phyloP scores from a whole-genome alignment of 169 alveolate genomes.

The Plasmodium ovale region DNA sequence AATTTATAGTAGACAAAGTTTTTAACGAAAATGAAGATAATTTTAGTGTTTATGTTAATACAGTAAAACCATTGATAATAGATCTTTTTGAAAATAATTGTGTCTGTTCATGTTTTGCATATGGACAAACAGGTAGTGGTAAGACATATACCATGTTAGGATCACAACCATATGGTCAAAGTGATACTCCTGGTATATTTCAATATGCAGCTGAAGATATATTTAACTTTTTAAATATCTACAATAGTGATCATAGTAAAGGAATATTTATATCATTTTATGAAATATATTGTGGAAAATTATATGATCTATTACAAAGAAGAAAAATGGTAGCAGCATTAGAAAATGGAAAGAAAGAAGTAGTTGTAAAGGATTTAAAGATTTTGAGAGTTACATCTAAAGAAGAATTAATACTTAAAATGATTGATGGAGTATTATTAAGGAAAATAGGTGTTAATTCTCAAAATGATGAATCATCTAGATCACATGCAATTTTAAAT shows the following conservation, averaged over 20 bases:
- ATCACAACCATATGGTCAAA: conserved; percentile 82
- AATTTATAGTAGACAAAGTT: conserved; percentile 92
- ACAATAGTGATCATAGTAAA: conserved; percentile 79
- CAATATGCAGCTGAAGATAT: conserved; percentile 95
- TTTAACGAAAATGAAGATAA: conserved; percentile 91
- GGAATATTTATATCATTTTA: conserved; percentile 95
- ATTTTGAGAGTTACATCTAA: conserved; percentile 90
- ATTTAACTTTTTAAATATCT: conserved; percentile 86
- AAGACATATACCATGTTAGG: conserved; percentile 99
- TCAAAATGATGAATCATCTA: conserved; percentile 97
- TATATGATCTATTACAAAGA: conserved; percentile 97
- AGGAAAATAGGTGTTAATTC: conserved; percentile 97
- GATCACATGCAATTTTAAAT: conserved; percentile 99
- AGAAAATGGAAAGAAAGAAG: conserved; percentile 94
- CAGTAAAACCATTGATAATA: conserved; percentile 94
- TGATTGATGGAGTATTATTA: conserved; percentile 90
- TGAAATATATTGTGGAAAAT: conserved; percentile 99
- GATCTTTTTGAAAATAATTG: conserved; percentile 94
- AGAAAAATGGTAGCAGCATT: conserved; percentile 90
- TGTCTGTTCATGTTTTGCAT: conserved; percentile 97
- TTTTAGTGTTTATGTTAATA: conserved; percentile 89
- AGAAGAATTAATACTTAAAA: conserved; percentile 92
- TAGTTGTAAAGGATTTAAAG: conserved; percentile 94
- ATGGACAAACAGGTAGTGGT: conserved; percentile 98
- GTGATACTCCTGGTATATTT: conserved; percentile 93